phyloP scores from a whole-genome alignment of 371 early-diverging fungal genomes.

The Lichtheimia ramosa region DNA sequence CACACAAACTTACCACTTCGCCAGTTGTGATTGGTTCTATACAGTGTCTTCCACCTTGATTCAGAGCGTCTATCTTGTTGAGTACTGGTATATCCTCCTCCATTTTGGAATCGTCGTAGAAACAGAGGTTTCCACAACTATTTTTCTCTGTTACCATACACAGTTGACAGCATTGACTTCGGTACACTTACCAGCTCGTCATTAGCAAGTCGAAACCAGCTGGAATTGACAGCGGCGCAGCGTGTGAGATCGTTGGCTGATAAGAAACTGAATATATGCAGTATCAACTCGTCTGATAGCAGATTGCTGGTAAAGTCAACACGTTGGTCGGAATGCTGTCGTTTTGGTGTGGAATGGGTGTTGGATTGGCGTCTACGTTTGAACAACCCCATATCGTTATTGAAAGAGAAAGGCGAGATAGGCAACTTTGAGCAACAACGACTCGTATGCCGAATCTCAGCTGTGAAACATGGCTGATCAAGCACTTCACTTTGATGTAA shows the following conservation, averaged over 20 bases:
- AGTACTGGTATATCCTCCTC: neutral
- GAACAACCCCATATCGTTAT: too few relatives aligned
- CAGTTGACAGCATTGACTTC: neutral
- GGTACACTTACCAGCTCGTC: constrained; percentile 40
- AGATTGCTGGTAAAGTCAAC: constrained; percentile 26
- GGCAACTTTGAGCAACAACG: too few relatives aligned
- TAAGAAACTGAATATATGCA: constrained; percentile 47
- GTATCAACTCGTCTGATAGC: constrained; percentile 46
- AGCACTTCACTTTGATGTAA: too few relatives aligned
- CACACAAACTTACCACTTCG: constrained; percentile 25
- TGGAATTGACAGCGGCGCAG: constrained; percentile 40
- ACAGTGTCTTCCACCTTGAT: constrained; percentile 42
- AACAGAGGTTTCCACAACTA: constrained; percentile 56
- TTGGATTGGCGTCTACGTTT: neutral
- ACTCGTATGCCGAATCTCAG: too few relatives aligned
- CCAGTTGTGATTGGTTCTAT: constrained; percentile 49
- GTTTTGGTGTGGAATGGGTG: neutral
- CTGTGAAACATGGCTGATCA: too few relatives aligned
- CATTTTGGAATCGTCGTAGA: constrained; percentile 25
- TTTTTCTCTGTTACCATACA: neutral
- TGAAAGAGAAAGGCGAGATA: too few relatives aligned
- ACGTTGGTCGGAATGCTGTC: neutral
- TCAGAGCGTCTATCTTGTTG: neutral
- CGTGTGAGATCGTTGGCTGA: constrained; percentile 38
- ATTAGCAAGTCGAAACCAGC: constrained; percentile 45